Base-by-base conservation (phyloP, 73 alveolate genomes). In the Blepharisma stoltei region DNA sequence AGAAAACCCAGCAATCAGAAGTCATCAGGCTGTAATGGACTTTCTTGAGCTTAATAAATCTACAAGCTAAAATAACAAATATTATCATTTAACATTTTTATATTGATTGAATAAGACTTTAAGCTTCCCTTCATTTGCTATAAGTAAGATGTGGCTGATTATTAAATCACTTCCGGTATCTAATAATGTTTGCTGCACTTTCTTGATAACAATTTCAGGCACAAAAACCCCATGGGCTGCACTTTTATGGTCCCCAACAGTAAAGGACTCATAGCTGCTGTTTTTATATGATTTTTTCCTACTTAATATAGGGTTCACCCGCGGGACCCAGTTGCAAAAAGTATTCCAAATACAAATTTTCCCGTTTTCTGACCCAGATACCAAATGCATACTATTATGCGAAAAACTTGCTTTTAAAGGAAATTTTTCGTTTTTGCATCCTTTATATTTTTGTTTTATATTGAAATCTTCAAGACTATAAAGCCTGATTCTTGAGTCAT, bases 311-410 rank as follows among this genome's bases (percentile, higher is more conserved):
- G 73, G 73, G 73, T 60, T 60, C 2, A 60, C 18, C 0, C 23
- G 14, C 2, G 73, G 73, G 3, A 60, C 73, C 14, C 18, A 18
- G 3, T 18, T 14, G 18, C 49, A 18, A 14, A 25, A 18, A 8
- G 23, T 14, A 25, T 60, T 60, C 73, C 73, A 60, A 20, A 60
- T 60, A 5, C 11, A 60, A 1, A 25, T 47, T 20, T 25, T 25
- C 2, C 73, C 73, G 23, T 60, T 60, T 60, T 60, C 73, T 9
- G 73, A 60, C 23, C 73, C 73, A 60, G 73, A 60, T 14, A 60
- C 23, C 38, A 60, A n/a, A 60, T 60, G 45, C 23, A 8, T 25
- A 14, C 49, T 9, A 4, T 60, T 60, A 14, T 25, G 18, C 5
- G 46, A n/a, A 60, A 20, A 14, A n/a, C 46, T 60, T 18, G 73